Conservation (phyloP, 129 eudicot genomes). For the Centrapalus pauciflorus region DNA sequence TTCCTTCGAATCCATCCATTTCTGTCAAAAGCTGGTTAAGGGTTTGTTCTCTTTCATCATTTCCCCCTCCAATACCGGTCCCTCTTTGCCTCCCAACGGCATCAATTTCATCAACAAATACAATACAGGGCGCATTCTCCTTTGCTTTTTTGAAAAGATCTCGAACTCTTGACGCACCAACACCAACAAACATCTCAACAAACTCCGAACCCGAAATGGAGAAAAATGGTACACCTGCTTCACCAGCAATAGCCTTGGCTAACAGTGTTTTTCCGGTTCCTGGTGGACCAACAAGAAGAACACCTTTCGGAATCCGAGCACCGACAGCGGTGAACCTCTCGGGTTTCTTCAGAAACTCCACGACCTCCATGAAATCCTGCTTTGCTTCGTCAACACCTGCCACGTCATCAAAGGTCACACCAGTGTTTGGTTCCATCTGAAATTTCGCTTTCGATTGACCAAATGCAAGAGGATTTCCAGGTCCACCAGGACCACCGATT, state of each 20-base stretch:
- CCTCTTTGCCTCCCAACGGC: constrained; percentile 99
- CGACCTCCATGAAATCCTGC: constrained; percentile 97
- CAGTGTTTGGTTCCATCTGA: constrained; percentile 98
- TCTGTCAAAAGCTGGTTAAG: constrained; percentile 93
- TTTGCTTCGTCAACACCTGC: constrained; percentile 99
- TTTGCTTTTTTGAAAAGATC: constrained; percentile 97
- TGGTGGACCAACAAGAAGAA: constrained; percentile 95
- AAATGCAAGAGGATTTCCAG: constrained; percentile 75
- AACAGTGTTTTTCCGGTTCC: constrained; percentile 95
- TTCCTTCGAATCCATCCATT: constrained; percentile 98
- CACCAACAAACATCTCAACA: constrained; percentile 99
- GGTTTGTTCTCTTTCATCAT: constrained; percentile 96
- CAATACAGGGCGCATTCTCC: constrained; percentile 96
- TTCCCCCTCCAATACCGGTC: constrained; percentile 95
- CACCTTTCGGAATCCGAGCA: constrained; percentile 96
- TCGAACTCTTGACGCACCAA: constrained; percentile 96
- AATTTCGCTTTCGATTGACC: constrained; percentile 97
- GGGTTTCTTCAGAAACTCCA: constrained; percentile 92
- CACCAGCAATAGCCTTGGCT: constrained; percentile 98
- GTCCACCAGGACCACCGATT: constrained; percentile 98
- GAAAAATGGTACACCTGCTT: constrained; percentile 98
- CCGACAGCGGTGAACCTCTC: constrained; percentile 97
- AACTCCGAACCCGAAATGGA: constrained; percentile 93
- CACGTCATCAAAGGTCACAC: constrained; percentile 93
- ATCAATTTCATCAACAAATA: constrained; percentile 98